Evolutionary conservation across 192 early-diverging fungal genomes (phyloP).

Genomic region (Linderina pennispora): DNA sequence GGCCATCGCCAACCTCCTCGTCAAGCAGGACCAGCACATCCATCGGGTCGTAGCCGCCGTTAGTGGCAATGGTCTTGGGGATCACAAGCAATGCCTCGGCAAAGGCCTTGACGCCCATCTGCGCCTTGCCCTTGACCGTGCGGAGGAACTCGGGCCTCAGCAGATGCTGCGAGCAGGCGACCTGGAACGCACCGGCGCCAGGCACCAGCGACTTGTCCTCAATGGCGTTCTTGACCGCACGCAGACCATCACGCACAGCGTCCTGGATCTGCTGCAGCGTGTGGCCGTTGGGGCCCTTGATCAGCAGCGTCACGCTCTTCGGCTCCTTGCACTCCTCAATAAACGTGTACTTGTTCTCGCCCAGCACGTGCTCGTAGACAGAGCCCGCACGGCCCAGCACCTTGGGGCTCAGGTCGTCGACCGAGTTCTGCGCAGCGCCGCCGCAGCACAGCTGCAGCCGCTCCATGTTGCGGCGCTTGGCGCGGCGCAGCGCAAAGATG

Average conservation of each 20-base stretch:
- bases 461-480: constrained; percentile 99
- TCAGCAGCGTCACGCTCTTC: constrained; percentile 83
- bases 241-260: constrained; percentile 95
- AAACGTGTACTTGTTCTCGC: constrained; percentile 99
- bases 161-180: constrained; percentile 79
- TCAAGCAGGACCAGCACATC: constrained; percentile 91
- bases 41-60: constrained; percentile 94
- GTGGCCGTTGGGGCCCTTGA: constrained; percentile 94
- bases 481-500: constrained; percentile 91
- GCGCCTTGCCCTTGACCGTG: constrained; percentile 83
- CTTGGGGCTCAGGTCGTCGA: constrained; percentile 83
- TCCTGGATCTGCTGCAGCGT: constrained; percentile 94
- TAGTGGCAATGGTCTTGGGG: constrained; percentile 92
- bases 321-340: constrained; percentile 93
- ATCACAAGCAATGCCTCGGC: constrained; percentile 94
- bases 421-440: constrained; percentile 94
- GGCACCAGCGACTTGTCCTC: constrained; percentile 88
- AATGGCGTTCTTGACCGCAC: constrained; percentile 97
- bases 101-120: constrained; percentile 96
- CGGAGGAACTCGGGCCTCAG: constrained; percentile 74
- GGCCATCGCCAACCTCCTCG: constrained; percentile 88
- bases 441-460: constrained; percentile 93
- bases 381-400: constrained; percentile 87
- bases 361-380: constrained; percentile 94
- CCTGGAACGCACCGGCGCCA: constrained; percentile 95